Conservation (phyloP, 2,329 filamentous ascomycete genomes). For the Lecanicillium sp. region DNA sequence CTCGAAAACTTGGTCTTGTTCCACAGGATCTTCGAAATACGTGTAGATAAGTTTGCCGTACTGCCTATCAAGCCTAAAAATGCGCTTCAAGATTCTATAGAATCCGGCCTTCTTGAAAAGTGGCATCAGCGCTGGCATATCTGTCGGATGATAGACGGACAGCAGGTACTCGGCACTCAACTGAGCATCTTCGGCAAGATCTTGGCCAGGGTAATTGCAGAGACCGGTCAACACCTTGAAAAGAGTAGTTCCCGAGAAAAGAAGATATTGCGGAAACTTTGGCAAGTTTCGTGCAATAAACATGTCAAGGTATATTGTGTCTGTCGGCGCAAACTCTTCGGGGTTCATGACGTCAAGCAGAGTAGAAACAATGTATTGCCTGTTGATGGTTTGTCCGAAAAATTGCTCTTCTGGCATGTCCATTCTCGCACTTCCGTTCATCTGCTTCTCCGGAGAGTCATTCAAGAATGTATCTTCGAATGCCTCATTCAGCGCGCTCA, state of each 20-base stretch:
- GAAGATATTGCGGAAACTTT: slow-evolving; percentile 92
- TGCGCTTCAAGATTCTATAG: slow-evolving; percentile 83
- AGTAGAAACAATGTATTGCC: slow-evolving; percentile 88
- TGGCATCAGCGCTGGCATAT: slow-evolving; percentile 67
- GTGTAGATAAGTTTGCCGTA: slow-evolving; percentile 70
- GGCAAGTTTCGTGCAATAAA: slow-evolving; percentile 93
- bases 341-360: slow-evolving; percentile 83
- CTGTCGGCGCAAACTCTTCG: slow-evolving; percentile 64
- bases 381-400: slow-evolving; percentile 66
- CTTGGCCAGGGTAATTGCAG: slow-evolving; percentile 72
- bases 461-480: slow-evolving; percentile 95
- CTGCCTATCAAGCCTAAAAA: slow-evolving; percentile 72
- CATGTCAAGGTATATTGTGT: slow-evolving; percentile 96
- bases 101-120: slow-evolving; percentile 74
- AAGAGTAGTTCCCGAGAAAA: slow-evolving; percentile 79
- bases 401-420: slow-evolving; percentile 57
- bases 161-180: slow-evolving; percentile 94
- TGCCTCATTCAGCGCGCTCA: slow-evolving; percentile 93
- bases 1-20: slow-evolving; percentile 67
- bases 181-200: slow-evolving; percentile 87
- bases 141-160: slow-evolving; percentile 85
- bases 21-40: slow-evolving; percentile 78
- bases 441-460: slow-evolving; percentile 56
- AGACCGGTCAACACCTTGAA: slow-evolving; percentile 73
- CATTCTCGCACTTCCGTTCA: slow-evolving; percentile 40